Evolutionary conservation across 1,139 yeast species (phyloP), one percentile per base, ranked within the genome.

Genomic region (Suzukiozyma palmioleophila): DNA sequence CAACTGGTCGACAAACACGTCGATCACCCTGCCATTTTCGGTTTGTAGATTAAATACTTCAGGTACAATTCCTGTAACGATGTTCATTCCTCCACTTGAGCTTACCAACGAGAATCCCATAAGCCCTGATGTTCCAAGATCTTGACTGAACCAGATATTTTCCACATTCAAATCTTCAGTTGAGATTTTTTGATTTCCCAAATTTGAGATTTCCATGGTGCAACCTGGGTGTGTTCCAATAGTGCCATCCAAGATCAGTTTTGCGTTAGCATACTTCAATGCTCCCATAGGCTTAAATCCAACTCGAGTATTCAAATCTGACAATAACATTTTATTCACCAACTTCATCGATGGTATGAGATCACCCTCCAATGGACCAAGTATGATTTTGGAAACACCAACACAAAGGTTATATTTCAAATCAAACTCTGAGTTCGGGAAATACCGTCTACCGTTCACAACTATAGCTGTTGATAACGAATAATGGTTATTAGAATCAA

Each of bases 181-280:
- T 2, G 29, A n/a, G 16, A 42, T 35, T 3, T 12, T 7, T 12
- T 45, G 36, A 3, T 43, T 39, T 3, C 69, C 69, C 16, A 64
- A 36, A 40, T 64, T 64, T 3, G 69, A 62, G 1, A 59, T 38
- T 43, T 55, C 65, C 21, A 61, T 38, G 8, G 60, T 53, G 13
- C 38, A 27, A 24, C 49, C 32, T n/a, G 41, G 37, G 12, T 44
- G 39, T 8, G 40, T 26, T 3, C 50, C 53, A 7, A 48, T 29
- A 22, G 40, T 49, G 1, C 32, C n/a, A 4, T 38, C 29, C 10
- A 52, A 31, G 12, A 47, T 42, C 6, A 48, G 39, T 36, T 47
- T 41, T 9, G 51, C 36, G 35, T 53, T 49, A 5, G 51, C 36
- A 5, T 37, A 43, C 12, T 44, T 42, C 22, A 59, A 35, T n/a